Conservation (phyloP, 768 basidiomycete species). For the Lactarius deliciosus region DNA sequence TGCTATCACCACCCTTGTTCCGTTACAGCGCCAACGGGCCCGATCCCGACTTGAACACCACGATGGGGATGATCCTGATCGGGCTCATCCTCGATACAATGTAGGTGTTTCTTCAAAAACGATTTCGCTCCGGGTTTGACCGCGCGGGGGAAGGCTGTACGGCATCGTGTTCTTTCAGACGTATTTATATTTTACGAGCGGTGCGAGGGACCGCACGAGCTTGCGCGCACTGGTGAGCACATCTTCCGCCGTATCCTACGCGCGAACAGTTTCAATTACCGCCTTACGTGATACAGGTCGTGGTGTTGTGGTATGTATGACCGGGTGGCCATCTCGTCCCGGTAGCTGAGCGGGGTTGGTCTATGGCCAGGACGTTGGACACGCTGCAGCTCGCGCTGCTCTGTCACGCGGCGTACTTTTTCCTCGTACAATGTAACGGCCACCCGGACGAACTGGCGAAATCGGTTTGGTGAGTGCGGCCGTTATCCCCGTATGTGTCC, state of each 20-base stretch:
- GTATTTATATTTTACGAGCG: constrained; percentile 9
- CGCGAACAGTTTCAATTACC: background rate
- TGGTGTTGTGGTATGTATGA: constrained; percentile 10
- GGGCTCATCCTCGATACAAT: constrained; percentile 8
- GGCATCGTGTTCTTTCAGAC: constrained; percentile 13
- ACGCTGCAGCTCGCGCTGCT: constrained; percentile 15
- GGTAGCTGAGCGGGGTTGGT: background rate
- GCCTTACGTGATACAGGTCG: background rate
- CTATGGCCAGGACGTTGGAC: constrained; percentile 1
- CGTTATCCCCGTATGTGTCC: background rate
- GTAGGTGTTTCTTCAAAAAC: background rate
- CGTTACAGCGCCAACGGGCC: background rate
- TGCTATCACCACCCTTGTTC: background rate
- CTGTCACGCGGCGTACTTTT: constrained; percentile 12
- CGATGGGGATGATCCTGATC: constrained; percentile 15
- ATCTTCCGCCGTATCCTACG: too few species aligned
- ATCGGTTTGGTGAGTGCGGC: constrained; percentile 9
- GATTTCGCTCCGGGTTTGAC: background rate
- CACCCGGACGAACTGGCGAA: background rate
- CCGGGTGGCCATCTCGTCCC: too few species aligned
- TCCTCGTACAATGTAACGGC: constrained; percentile 6
- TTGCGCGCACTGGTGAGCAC: constrained; percentile 15
- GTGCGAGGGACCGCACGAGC: background rate
- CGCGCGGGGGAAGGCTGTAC: constrained; percentile 9
- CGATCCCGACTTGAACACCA: background rate